Conservation (phyloP, 371 early-diverging fungal species). For the Mortierella sp. region DNA sequence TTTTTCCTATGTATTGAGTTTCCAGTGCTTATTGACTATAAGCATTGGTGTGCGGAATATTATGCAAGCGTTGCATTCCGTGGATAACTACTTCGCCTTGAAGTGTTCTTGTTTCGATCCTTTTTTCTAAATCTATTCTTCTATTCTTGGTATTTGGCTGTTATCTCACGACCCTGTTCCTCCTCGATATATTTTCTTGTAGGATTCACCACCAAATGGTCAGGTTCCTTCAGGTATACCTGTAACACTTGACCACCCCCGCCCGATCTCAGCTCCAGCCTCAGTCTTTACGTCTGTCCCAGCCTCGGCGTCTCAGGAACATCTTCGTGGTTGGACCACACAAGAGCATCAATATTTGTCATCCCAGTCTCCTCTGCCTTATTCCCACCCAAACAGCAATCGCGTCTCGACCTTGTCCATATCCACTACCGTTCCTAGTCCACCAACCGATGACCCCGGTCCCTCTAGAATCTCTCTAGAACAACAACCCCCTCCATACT, state of each 20-base stretch:
- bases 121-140: not conserved
- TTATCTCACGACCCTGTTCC: not conserved
- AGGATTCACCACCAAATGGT: slow-evolving; percentile 32
- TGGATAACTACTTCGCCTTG: too few species aligned
- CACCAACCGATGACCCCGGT: not conserved
- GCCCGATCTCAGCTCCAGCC: not conserved
- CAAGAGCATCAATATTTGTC: not conserved
- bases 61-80: too few species aligned
- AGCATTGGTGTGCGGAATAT: not conserved
- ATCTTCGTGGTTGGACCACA: too few species aligned
- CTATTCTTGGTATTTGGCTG: not conserved
- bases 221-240: not conserved
- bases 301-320: not conserved
- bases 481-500: slow-evolving; percentile 41
- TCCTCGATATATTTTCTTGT: not conserved
- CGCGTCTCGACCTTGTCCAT: slow-evolving; percentile 3
- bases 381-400: not conserved
- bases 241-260: not conserved
- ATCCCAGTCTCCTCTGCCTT: not conserved
- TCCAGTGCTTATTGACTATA: not conserved
- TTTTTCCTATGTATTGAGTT: not conserved
- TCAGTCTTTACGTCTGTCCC: not conserved
- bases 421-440: not conserved
- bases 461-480: slow-evolving; percentile 6
- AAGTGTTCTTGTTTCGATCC: too few species aligned